A percentile compares a stretch with the other conserved stretches of the same genome.
These are phyloP conservation scores for Pyrus bretschneideri DNA, from an alignment of 306 rosid species.

Conservation along the genomic window DNA sequence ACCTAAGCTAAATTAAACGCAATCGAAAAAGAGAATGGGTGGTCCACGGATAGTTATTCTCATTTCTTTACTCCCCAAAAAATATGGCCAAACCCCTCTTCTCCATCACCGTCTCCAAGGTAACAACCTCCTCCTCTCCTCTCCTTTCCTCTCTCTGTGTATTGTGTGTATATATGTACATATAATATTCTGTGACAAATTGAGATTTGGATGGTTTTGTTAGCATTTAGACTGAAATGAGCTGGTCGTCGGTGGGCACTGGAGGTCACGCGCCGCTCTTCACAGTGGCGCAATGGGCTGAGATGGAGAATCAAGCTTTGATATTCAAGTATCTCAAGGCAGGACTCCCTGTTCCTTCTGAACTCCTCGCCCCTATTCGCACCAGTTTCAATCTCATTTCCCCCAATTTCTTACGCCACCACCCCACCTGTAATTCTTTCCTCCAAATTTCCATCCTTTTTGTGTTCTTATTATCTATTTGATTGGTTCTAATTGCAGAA, in stretches of 20 bases:
- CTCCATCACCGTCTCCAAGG: background rate
- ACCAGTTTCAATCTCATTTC: constrained; percentile 50
- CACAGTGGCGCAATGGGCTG: constrained; percentile 69
- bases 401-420: constrained; percentile 38
- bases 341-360: constrained; percentile 59
- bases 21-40: too few species aligned
- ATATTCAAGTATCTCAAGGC: constrained; percentile 67
- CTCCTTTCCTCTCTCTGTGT: background rate
- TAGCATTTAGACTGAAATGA: constrained; percentile 6
- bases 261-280: constrained; percentile 32
- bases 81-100: background rate
- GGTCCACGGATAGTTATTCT: background rate
- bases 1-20: too few species aligned
- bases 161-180: too few species aligned
- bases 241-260: constrained; percentile 10
- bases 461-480: background rate
- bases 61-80: background rate
- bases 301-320: constrained; percentile 74
- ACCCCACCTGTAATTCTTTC: constrained; percentile 27
- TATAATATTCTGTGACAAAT: background rate
- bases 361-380: constrained; percentile 56
- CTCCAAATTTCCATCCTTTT: background rate
- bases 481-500: background rate
- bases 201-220: background rate
- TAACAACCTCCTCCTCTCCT: background rate